Evolutionary conservation across 1,284 basidiomycete species (phyloP).

Genomic region (Irpex rosettiformis): DNA sequence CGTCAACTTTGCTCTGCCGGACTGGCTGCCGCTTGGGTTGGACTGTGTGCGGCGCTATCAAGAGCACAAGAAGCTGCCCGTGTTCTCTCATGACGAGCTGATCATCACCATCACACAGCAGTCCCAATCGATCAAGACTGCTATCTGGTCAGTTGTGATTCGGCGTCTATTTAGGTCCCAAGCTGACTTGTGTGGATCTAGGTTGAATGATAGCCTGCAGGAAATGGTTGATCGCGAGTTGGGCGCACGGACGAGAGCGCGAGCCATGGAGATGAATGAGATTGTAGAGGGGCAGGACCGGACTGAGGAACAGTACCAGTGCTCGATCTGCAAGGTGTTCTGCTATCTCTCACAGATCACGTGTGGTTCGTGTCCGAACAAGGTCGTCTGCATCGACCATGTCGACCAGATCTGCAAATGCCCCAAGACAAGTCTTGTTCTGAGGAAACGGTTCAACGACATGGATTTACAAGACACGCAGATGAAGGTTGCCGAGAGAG

Average conservation of each 20-base stretch:
- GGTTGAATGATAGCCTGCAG: conserved; percentile 79
- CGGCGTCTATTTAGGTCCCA: conserved; percentile 16
- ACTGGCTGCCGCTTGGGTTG: conserved; percentile 88
- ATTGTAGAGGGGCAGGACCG: conserved; percentile 77
- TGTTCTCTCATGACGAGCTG: conserved; percentile 98
- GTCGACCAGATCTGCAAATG: conserved; percentile 75
- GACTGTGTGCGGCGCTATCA: conserved; percentile 89
- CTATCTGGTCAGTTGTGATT: conserved; percentile 70
- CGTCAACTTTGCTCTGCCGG: conserved; percentile 97
- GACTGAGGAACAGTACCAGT: conserved; percentile 93
- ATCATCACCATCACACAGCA: conserved; percentile 94
- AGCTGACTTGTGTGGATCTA: conserved; percentile 28
- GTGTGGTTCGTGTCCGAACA: conserved; percentile 65
- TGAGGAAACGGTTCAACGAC: conserved; percentile 84
- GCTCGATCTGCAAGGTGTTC: conserved; percentile 90
- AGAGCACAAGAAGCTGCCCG: conserved; percentile 87
- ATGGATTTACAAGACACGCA: conserved; percentile 71
- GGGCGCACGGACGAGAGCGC: conserved; percentile 57
- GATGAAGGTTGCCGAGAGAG: conserved; percentile 65
- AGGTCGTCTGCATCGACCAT: conserved; percentile 88
- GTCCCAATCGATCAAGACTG: conserved; percentile 90
- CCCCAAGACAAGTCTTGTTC: conserved; percentile 50
- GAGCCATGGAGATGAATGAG: conserved; percentile 60
- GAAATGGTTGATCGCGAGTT: conserved; percentile 92
- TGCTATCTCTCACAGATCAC: conserved; percentile 94